Evolutionary conservation across 2,329 filamentous ascomycete genomes (phyloP).

Genomic region (Trichocomaceae sp.): DNA sequence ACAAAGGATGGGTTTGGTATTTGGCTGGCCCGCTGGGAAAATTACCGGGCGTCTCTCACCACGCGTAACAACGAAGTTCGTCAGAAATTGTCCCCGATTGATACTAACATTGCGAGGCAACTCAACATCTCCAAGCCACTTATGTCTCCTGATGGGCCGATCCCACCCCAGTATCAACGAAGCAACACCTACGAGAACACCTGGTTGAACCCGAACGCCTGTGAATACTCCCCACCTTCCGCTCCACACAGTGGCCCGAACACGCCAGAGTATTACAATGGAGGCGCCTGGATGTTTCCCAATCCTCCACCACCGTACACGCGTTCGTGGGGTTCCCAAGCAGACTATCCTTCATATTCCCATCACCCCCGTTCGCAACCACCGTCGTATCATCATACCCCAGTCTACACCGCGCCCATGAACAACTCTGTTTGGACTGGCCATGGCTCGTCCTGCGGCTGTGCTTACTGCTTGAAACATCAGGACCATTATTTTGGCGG

Average conservation of each 20-base stretch:
- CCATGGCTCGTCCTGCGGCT: slow-evolving; percentile 43
- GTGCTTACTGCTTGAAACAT: slow-evolving; percentile 43
- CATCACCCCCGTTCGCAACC: slow-evolving; percentile 37
- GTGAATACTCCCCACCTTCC: slow-evolving; percentile 47
- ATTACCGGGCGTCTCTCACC: slow-evolving; percentile 50
- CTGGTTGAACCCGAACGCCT: slow-evolving; percentile 44
- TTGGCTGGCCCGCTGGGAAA: slow-evolving; percentile 62
- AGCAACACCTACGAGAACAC: slow-evolving; percentile 43
- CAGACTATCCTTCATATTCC: slow-evolving; percentile 30
- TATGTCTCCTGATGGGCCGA: slow-evolving; percentile 43
- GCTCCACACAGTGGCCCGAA: slow-evolving; percentile 43
- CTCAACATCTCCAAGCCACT: slow-evolving; percentile 45
- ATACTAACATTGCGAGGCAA: slow-evolving; percentile 56
- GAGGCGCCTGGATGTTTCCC: slow-evolving; percentile 37
- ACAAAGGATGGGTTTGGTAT: slow-evolving; percentile 61
- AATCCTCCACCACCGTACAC: slow-evolving; percentile 38
- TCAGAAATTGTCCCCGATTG: slow-evolving; percentile 54
- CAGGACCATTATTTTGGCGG: slow-evolving; percentile 45
- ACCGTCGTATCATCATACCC: slow-evolving; percentile 43
- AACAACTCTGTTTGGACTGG: slow-evolving; percentile 43
- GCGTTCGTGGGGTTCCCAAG: slow-evolving; percentile 32
- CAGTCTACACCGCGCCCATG: slow-evolving; percentile 43
- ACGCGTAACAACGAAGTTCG: slow-evolving; percentile 42
- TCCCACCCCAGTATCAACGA: slow-evolving; percentile 46
- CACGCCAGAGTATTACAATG: slow-evolving; percentile 43